Percentiles rank a stretch among this genome's conserved stretches.
Conservation (phyloP, 805 yeast genomes). For the Pichia exigua region DNA sequence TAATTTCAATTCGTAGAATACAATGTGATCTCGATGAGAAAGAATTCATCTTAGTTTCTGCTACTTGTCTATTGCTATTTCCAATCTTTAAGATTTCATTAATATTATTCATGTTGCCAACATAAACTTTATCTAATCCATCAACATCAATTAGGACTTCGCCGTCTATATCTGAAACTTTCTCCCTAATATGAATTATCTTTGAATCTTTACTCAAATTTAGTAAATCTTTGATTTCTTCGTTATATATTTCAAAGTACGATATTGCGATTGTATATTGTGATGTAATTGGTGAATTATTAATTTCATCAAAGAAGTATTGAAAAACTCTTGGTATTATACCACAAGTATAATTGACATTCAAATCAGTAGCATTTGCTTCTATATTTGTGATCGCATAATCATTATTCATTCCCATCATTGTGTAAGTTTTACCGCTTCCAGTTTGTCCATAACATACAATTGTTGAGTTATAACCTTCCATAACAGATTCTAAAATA, state of each 20-base stretch:
- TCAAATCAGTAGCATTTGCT: neutral
- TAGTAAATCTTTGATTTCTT: conserved; percentile 63
- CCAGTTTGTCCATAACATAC: conserved; percentile 76
- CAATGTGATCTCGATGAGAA: conserved; percentile 78
- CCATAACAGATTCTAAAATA: conserved; percentile 60
- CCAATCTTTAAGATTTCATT: conserved; percentile 54
- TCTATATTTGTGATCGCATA: conserved; percentile 20
- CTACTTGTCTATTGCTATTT: conserved; percentile 43
- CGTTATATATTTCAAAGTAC: conserved; percentile 77
- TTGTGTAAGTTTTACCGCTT: conserved; percentile 77
- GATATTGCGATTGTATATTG: conserved; percentile 46
- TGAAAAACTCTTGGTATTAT: conserved; percentile 67
- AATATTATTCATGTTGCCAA: conserved; percentile 51
- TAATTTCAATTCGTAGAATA: conserved; percentile 59
- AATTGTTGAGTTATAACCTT: conserved; percentile 43
- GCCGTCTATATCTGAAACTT: conserved; percentile 46
- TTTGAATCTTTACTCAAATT: conserved; percentile 28
- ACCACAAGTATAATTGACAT: conserved; percentile 31
- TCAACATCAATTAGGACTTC: conserved; percentile 44
- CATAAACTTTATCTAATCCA: conserved; percentile 58
- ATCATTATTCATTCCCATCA: conserved; percentile 50
- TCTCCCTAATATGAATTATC: conserved; percentile 53
- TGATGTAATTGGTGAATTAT: conserved; percentile 1
- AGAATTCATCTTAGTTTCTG: conserved; percentile 17
- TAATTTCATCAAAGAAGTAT: conserved; percentile 50